A percentile compares a stretch with the other conserved stretches of the same genome.
Conservation (phyloP, 805 yeast species). For the Candida ipomoeae region DNA sequence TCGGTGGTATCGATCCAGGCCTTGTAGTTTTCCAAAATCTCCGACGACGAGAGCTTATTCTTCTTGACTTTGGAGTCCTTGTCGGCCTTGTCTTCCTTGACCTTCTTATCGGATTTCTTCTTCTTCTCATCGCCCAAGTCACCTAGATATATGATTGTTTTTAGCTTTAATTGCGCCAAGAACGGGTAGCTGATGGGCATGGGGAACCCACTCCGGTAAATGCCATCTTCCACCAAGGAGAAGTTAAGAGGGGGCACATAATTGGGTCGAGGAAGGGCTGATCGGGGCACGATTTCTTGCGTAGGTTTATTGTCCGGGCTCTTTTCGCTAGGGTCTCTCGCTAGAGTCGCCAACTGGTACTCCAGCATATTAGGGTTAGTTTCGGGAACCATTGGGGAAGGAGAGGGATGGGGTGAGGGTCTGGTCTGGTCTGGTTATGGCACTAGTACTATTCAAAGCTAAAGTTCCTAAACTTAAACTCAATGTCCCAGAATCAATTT, state of each 20-base stretch:
- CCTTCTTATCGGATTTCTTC: conserved; percentile 12
- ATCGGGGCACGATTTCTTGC: conserved; percentile 2
- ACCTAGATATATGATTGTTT: conserved; percentile 78
- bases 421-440: neutral
- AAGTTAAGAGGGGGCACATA: conserved; percentile 89
- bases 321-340: neutral
- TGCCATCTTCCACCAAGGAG: conserved; percentile 79
- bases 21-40: conserved; percentile 52
- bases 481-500: too few species aligned
- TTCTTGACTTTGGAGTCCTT: conserved; percentile 22
- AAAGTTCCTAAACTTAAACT: too few species aligned
- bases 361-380: neutral
- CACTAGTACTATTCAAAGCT: too few species aligned
- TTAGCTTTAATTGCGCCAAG: conserved; percentile 60
- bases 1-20: conserved; percentile 58
- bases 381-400: neutral
- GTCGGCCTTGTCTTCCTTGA: conserved; percentile 8
- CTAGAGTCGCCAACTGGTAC: neutral
- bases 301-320: neutral
- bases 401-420: neutral
- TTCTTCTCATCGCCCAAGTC: conserved; percentile 45
- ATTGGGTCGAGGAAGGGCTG: conserved; percentile 4
- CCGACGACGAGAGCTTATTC: conserved; percentile 50
- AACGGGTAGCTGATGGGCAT: conserved; percentile 82
- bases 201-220: conserved; percentile 93